Evolutionary conservation across 164 flowering plant species (phyloP).

Genomic region (Litsea cubeba): DNA sequence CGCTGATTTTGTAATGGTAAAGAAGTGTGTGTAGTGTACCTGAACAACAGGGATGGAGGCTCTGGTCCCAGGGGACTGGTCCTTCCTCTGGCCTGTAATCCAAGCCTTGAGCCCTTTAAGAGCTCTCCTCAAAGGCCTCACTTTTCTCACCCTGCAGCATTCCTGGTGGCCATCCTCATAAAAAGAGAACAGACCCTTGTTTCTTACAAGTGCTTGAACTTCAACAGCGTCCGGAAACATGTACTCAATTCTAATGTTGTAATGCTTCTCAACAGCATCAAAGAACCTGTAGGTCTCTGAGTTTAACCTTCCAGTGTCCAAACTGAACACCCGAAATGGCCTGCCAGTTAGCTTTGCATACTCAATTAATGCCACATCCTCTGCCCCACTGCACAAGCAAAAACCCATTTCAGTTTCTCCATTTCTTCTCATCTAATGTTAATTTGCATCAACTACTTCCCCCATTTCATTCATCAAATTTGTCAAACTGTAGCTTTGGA

Average conservation of each 20-base stretch:
- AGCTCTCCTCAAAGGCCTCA: slow-evolving; percentile 84
- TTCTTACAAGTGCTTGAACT: slow-evolving; percentile 82
- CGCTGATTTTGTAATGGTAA: neutral
- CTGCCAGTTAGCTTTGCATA: slow-evolving; percentile 85
- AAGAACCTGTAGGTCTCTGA: slow-evolving; percentile 82
- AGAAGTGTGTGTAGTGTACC: neutral
- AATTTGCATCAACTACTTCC: neutral
- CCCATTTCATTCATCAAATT: neutral
- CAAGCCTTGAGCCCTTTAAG: slow-evolving; percentile 86
- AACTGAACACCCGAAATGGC: slow-evolving; percentile 88
- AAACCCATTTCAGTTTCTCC: neutral
- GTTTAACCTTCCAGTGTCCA: slow-evolving; percentile 92
- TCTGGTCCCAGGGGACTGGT: slow-evolving; percentile 78
- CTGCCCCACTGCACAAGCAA: slow-evolving; percentile 83
- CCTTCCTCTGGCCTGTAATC: slow-evolving; percentile 87
- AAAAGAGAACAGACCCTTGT: slow-evolving; percentile 84
- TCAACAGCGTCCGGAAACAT: slow-evolving; percentile 97
- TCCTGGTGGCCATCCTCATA: slow-evolving; percentile 97
- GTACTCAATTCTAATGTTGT: slow-evolving; percentile 81
- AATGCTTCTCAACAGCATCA: slow-evolving; percentile 76
- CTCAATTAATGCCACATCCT: slow-evolving; percentile 92
- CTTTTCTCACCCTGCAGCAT: slow-evolving; percentile 96
- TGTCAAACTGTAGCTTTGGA: too few relatives aligned
- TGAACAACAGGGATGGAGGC: slow-evolving; percentile 86
- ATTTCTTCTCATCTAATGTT: neutral